Percentiles rank a stretch among this genome's conserved stretches.
phyloP scores from a whole-genome alignment of 2,329 filamentous ascomycete genomes.

The Colletotrichum sansevieriae region DNA sequence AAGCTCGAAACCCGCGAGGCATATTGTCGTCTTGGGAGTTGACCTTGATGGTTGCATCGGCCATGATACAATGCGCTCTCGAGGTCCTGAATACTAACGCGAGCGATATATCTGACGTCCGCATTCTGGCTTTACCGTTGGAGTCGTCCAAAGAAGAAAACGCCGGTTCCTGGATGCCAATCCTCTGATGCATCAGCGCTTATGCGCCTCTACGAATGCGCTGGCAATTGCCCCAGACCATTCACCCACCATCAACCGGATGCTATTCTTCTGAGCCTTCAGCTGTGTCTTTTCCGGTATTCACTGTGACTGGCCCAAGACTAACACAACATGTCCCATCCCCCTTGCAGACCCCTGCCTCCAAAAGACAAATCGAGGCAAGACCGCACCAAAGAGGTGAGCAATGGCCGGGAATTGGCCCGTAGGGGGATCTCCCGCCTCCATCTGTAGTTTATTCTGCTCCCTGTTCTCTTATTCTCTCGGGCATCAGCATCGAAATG shows the following conservation, averaged over 20 bases:
- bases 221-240: conserved; percentile 7
- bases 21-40: background rate
- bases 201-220: conserved; percentile 8
- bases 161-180: conserved; percentile 4
- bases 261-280: conserved; percentile 2
- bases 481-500: conserved; percentile 30
- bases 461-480: conserved; percentile 15
- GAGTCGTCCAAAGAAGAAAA: conserved; percentile 4
- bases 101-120: too few relatives aligned
- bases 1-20: conserved; percentile 5
- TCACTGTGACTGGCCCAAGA: too few relatives aligned
- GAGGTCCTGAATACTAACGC: background rate
- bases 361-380: too few relatives aligned
- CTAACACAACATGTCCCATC: too few relatives aligned
- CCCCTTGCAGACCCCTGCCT: too few relatives aligned
- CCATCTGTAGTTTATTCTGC: conserved; percentile 32
- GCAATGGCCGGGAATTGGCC: too few relatives aligned
- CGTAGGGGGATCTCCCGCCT: conserved; percentile 32
- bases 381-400: too few relatives aligned
- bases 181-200: conserved; percentile 10
- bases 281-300: conserved; percentile 9
- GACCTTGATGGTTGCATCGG: too few relatives aligned
- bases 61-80: background rate
- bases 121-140: background rate
- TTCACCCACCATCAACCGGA: background rate